phyloP scores from a whole-genome alignment of 305 asterid species.

The Coffea humblotiana region DNA sequence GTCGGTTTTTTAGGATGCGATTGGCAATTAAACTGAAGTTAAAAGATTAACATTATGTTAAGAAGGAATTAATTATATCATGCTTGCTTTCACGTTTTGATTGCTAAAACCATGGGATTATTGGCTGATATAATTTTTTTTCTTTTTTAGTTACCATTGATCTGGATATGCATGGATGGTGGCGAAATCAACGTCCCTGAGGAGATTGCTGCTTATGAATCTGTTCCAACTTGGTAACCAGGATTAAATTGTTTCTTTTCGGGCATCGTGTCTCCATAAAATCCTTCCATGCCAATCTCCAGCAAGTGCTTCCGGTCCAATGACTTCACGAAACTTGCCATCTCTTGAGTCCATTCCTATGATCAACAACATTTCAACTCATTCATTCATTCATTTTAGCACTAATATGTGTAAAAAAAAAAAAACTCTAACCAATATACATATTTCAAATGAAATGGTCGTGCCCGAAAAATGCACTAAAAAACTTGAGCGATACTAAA shows the following conservation, averaged over 20 bases:
- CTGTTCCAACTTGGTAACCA: slow-evolving; percentile 77
- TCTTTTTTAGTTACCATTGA: slow-evolving; percentile 24
- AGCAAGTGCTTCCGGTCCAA: slow-evolving; percentile 57
- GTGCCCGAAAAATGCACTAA: background rate
- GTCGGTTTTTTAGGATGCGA: no score
- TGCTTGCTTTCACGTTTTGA: background rate
- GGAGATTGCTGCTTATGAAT: slow-evolving; percentile 56
- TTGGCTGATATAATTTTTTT: no score
- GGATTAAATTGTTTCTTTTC: slow-evolving; percentile 57
- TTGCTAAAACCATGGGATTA: background rate
- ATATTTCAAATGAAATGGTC: background rate
- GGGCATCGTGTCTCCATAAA: slow-evolving; percentile 69
- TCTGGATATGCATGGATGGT: slow-evolving; percentile 80
- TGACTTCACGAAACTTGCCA: slow-evolving; percentile 66
- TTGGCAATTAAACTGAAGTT: no score
- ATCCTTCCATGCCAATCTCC: slow-evolving; percentile 83
- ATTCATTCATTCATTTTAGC: background rate
- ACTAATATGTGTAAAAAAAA: no score
- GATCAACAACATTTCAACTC: background rate
- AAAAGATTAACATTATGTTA: no score
- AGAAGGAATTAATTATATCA: no score
- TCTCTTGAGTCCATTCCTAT: slow-evolving; percentile 74
- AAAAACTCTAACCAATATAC: background rate
- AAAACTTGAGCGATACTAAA: no score
- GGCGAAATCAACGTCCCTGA: slow-evolving; percentile 60